These are phyloP conservation scores for Xerocomus potaroensis DNA, from an alignment of 768 basidiomycete species.

Conservation along the genomic window DNA sequence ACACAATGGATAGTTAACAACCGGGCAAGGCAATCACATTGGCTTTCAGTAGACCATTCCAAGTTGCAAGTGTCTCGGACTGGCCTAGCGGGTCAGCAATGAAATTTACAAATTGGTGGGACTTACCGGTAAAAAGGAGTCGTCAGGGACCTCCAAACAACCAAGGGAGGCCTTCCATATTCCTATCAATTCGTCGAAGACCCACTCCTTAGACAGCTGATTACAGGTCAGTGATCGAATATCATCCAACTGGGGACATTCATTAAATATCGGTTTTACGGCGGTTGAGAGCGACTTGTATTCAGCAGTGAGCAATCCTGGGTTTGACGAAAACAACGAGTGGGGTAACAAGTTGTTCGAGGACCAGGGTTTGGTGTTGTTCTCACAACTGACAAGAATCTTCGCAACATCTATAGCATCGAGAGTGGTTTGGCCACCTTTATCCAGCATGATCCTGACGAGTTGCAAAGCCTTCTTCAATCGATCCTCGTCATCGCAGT, in stretches of 20 bases:
- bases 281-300: slow-evolving; percentile 42
- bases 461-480: slow-evolving; percentile 46
- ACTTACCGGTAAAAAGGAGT: slow-evolving; percentile 49
- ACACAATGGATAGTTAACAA: slow-evolving; percentile 36
- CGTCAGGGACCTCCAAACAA: slow-evolving; percentile 43
- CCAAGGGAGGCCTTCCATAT: slow-evolving; percentile 50
- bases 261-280: slow-evolving; percentile 51
- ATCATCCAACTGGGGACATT: slow-evolving; percentile 50
- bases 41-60: slow-evolving; percentile 53
- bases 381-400: slow-evolving; percentile 36
- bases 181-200: slow-evolving; percentile 48
- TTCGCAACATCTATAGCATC: slow-evolving; percentile 54
- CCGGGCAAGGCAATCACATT: slow-evolving; percentile 47
- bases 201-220: slow-evolving; percentile 51
- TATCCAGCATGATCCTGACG: slow-evolving; percentile 54
- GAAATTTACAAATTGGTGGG: neutral
- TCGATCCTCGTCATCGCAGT: slow-evolving; percentile 35
- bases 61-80: slow-evolving; percentile 49
- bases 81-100: slow-evolving; percentile 18
- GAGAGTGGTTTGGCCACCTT: slow-evolving; percentile 45
- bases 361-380: slow-evolving; percentile 39
- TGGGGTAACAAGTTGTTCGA: slow-evolving; percentile 45
- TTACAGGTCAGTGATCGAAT: slow-evolving; percentile 53
- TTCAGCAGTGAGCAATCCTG: slow-evolving; percentile 53
- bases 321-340: slow-evolving; percentile 51